phyloP scores from a whole-genome alignment of 1,284 basidiomycete genomes.

The Ganoderma multipileum region DNA sequence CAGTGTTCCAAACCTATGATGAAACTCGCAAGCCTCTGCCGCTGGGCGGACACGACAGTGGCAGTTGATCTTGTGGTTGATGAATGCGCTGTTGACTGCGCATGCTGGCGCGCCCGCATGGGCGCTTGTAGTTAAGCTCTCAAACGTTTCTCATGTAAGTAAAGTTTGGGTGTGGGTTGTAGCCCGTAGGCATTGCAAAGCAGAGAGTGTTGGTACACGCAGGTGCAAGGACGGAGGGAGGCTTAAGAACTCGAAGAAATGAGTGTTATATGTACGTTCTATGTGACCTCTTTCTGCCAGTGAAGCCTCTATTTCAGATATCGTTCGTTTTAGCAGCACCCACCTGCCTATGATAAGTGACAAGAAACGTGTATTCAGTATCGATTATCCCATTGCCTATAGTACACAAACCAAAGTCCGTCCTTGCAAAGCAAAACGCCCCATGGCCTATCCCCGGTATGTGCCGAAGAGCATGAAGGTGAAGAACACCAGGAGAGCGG shows the following conservation, averaged over 20 bases:
- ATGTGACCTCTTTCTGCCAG: no score
- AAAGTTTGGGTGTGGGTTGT: no score
- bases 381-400: neutral
- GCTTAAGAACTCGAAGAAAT: no score
- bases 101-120: neutral
- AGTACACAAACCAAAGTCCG: neutral
- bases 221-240: no score
- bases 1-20: neutral
- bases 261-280: no score
- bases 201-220: no score
- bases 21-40: neutral
- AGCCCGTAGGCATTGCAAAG: no score
- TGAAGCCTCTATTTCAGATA: neutral
- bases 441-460: slow-evolving; percentile 32
- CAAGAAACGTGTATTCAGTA: neutral
- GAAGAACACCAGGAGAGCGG: slow-evolving; percentile 38
- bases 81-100: neutral
- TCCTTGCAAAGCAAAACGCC: neutral
- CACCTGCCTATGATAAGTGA: neutral
- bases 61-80: neutral
- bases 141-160: no score
- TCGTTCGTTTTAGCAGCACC: neutral
- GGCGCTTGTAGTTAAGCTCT: neutral
- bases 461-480: slow-evolving; percentile 38
- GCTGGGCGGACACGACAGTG: neutral